Conservation (phyloP, 805 yeast species). For the Torulaspora indica region DNA sequence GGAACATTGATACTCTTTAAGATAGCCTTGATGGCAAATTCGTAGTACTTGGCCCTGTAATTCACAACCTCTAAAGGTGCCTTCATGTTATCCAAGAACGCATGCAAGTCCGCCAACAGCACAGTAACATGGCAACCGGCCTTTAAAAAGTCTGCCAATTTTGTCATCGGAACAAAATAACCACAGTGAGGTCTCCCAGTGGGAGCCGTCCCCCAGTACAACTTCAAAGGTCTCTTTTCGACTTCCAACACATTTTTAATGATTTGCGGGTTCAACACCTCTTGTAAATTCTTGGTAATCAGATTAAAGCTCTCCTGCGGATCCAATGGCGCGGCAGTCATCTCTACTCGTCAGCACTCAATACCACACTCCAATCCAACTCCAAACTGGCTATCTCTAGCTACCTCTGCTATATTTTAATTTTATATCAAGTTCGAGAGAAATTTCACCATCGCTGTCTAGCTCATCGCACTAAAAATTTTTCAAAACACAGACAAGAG, state of each 20-base stretch:
- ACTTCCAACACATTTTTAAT: conserved; percentile 77
- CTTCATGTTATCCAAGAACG: conserved; percentile 96
- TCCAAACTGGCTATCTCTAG: neutral
- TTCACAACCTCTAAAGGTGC: conserved; percentile 91
- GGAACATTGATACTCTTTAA: conserved; percentile 85
- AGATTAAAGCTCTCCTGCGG: conserved; percentile 64
- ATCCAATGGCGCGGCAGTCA: conserved; percentile 31
- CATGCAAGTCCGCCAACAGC: conserved; percentile 91
- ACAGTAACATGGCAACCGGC: conserved; percentile 96
- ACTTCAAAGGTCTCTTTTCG: conserved; percentile 72
- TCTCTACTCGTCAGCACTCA: neutral
- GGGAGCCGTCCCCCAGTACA: conserved; percentile 99
- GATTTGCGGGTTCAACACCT: conserved; percentile 81
- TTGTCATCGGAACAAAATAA: conserved; percentile 96
- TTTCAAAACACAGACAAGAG: neutral
- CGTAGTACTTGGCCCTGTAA: conserved; percentile 88
- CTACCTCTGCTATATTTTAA: too few species aligned
- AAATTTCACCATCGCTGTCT: conserved; percentile 4
- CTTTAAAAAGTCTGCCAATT: conserved; percentile 85
- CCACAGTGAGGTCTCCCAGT: conserved; percentile 99
- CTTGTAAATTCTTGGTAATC: conserved; percentile 85
- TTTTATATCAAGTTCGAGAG: neutral
- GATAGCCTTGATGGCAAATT: conserved; percentile 74
- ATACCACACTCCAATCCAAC: too few species aligned
- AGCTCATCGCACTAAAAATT: conserved; percentile 1